Base-by-base conservation (phyloP, 2,329 filamentous ascomycete genomes). In the Botryotinia convoluta region DNA sequence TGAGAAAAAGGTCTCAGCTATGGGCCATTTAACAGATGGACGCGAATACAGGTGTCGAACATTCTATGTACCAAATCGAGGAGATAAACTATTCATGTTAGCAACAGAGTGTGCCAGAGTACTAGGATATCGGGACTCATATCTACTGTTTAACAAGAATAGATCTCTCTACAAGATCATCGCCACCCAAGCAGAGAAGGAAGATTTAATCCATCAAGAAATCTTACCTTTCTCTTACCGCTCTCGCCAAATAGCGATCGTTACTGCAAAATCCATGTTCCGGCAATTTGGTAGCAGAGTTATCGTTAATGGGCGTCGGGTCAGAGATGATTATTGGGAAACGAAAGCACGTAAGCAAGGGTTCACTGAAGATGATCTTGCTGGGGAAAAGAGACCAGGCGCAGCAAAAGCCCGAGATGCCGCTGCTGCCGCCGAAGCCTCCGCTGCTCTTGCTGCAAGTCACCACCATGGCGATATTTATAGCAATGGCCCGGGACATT, bases 301-400 rank as follows among this genome's bases (percentile, higher is more conserved):
- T 70, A 96, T 99, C 76, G 90, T 93, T 51, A 93, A 95, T 79
- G 96, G 96, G 48, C 89, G 95, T 75, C 88, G 96, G 73, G 96
- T 99, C 60, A 91, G 96, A 68, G 96, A 99, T 83, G 96, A 99
- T 82, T 99, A 99, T 83, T 99, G 96, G 96, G 96, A 98, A 83
- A 93, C 92, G 80, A 98, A 98, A 83, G 96, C 96, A 12, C 89
- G 93, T 65, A 99, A 98, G 83, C 96, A 99, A 83, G 96, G 96
- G 18, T 99, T 99, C 81, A 99, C 96, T 1, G 96, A 99, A 82
- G 94, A 97, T 76, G 96, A 99, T 82, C 87, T 95, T 69, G 96
- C 96, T 6, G 96, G 96, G 59, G 96, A 99, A 84, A 98, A 99
- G 86, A 88, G 96, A 76, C 96, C 96, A 9, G 96, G 96, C 71